Percentiles rank a stretch among this genome's conserved stretches.
Conservation (phyloP, 2,329 filamentous ascomycete genomes). For the Fusarium nodosum region DNA sequence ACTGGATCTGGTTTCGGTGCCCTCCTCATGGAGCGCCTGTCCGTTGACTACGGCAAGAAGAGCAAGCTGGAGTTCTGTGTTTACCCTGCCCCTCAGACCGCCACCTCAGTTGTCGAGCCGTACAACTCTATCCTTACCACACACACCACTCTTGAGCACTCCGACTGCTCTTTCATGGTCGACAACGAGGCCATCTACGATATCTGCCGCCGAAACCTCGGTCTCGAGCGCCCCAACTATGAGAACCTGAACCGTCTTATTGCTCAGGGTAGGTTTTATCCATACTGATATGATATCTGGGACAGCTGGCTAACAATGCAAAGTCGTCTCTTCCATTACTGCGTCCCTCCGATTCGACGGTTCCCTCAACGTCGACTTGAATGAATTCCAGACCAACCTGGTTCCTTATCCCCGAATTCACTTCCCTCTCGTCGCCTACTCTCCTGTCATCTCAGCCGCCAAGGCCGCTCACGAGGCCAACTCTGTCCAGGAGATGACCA, state of each 20-base stretch:
- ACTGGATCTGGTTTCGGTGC: slow-evolving; percentile 99
- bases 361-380: slow-evolving; percentile 98
- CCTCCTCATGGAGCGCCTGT: slow-evolving; percentile 98
- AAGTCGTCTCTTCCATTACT: slow-evolving; percentile 98
- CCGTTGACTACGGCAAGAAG: slow-evolving; percentile 99
- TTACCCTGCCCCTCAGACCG: slow-evolving; percentile 97
- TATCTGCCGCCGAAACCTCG: slow-evolving; percentile 97
- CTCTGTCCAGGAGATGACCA: slow-evolving; percentile 98
- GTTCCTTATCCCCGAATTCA: slow-evolving; percentile 99
- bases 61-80: slow-evolving; percentile 99
- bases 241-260: slow-evolving; percentile 99
- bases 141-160: slow-evolving; percentile 99
- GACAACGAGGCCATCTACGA: slow-evolving; percentile 99
- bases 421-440: slow-evolving; percentile 97
- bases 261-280: slow-evolving; percentile 78
- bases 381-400: slow-evolving; percentile 99
- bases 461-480: slow-evolving; percentile 98
- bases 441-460: slow-evolving; percentile 92
- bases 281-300: background rate
- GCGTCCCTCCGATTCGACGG: slow-evolving; percentile 98
- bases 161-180: slow-evolving; percentile 99
- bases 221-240: slow-evolving; percentile 96
- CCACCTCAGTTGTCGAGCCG: slow-evolving; percentile 97
- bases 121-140: slow-evolving; percentile 99
- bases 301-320: slow-evolving; percentile 41